Evolutionary conservation across 2,329 filamentous ascomycete species (phyloP), one percentile per base, ranked within the genome.

Genomic region (Pseudogymnoascus sp.): DNA sequence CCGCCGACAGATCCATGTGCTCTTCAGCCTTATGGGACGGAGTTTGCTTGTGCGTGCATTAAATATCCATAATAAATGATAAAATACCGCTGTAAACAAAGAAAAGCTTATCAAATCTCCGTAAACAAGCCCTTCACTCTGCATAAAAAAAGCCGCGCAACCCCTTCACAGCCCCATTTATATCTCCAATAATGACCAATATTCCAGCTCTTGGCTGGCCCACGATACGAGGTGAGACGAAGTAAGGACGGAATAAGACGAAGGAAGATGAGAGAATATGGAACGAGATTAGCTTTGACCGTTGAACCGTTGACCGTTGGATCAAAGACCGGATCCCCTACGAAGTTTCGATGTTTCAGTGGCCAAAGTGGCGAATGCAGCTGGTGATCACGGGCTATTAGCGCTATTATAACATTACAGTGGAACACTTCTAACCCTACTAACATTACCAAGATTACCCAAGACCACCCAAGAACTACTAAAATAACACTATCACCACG

Each of bases 391-490:
- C 21, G 8, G 13, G 29, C 48, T 55, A 12, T 27, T 55, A 12
- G 29, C 29, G 48, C 48, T 55, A 55, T 55, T 33, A 33, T 55
- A 55, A 55, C n/a, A 55, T 55, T 33, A 55, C 48, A 55, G 48
- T 35, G 48, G 48, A 55, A 55, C 48, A 55, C 15, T 21, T 55
- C 29, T 55, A 55, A 55, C 15, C 29, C 29, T 55, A 7, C 48
- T 10, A 35, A 2, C 27, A 55, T 15, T 55, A 37, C 36, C 13
- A 37, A 37, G 36, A 55, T 29, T 2, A 21, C 21, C 21, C 31
- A 48, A 37, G 36, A 55, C 48, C 21, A 21, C 21, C 21, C 31
- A 48, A 48, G 42, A 48, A 4, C 48, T 33, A 1, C 12, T 8
- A 1, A 15, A 9, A 55, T 33, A 4, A 5, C 48, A 55, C 48